Evolutionary conservation across 2,329 filamentous ascomycete species (phyloP).

Genomic region (Fusarium protoensiforme): DNA sequence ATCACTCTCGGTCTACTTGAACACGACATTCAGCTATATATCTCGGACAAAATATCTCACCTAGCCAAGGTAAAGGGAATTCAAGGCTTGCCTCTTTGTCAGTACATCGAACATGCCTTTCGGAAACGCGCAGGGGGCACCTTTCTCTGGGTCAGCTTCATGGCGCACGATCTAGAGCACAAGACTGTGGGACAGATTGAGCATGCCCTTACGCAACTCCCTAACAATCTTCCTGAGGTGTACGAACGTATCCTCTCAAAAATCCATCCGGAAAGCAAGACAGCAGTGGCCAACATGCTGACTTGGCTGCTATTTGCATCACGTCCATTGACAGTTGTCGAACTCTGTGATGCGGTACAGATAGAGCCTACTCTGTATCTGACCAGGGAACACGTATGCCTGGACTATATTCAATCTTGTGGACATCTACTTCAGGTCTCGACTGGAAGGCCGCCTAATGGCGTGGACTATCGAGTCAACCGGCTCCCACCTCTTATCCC

Average conservation of each 20-base stretch:
- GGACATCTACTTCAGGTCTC: neutral
- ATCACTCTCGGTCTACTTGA: neutral
- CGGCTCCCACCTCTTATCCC: neutral
- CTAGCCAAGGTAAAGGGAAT: neutral
- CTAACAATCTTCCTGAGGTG: neutral
- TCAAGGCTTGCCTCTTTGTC: neutral
- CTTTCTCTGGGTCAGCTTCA: constrained; percentile 26
- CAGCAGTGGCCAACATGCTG: neutral
- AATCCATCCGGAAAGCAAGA: neutral
- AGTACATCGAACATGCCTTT: neutral
- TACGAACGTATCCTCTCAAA: neutral
- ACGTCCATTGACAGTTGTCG: neutral
- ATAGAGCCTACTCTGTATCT: neutral
- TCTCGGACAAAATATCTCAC: neutral
- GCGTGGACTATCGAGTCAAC: neutral
- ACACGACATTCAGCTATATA: neutral
- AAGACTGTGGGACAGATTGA: constrained; percentile 5
- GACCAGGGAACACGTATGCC: neutral
- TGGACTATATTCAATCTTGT: neutral
- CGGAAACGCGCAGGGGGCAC: neutral
- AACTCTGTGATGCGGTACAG: neutral
- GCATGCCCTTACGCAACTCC: neutral
- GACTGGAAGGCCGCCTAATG: neutral
- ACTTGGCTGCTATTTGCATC: neutral
- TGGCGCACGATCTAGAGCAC: constrained; percentile 13